Conservation (phyloP, 768 basidiomycete genomes). For the Xerocomellus dryophilus region DNA sequence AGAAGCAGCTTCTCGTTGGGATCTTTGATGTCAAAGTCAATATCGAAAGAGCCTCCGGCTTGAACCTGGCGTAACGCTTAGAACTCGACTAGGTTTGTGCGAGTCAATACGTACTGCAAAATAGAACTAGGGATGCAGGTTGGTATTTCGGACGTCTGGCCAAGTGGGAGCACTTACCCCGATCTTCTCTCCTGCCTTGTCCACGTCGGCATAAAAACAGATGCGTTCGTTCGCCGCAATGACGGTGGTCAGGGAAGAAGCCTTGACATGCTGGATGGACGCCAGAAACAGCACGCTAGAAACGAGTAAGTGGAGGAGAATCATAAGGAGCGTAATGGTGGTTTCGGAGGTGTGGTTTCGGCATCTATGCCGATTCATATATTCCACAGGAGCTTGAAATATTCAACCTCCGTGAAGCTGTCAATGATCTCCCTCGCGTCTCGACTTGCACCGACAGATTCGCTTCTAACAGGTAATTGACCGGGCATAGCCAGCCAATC, state of each 20-base stretch:
- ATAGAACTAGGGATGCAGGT: slow-evolving; percentile 66
- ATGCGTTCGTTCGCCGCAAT: slow-evolving; percentile 75
- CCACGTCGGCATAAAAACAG: slow-evolving; percentile 96
- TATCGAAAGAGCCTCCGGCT: slow-evolving; percentile 95
- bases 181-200: slow-evolving; percentile 92
- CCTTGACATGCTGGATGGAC: slow-evolving; percentile 37
- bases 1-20: slow-evolving; percentile 86
- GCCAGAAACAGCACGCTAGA: slow-evolving; percentile 28
- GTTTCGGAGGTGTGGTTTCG: slow-evolving; percentile 11
- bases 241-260: slow-evolving; percentile 75
- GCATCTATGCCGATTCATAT: slow-evolving; percentile 26
- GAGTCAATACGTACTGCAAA: slow-evolving; percentile 71
- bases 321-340: slow-evolving; percentile 17
- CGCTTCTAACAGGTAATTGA: slow-evolving; percentile 19
- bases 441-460: not conserved
- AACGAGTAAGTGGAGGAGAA: slow-evolving; percentile 20
- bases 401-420: slow-evolving; percentile 15
- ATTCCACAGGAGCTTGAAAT: slow-evolving; percentile 9
- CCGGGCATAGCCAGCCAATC: not conserved
- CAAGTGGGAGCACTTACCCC: slow-evolving; percentile 51
- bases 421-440: not conserved
- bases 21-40: slow-evolving; percentile 91
- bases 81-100: not conserved
- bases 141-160: slow-evolving; percentile 1
- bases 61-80: slow-evolving; percentile 59